These are phyloP conservation scores for Candida chilensis DNA, from an alignment of 805 yeast species.

Conservation along the genomic window DNA sequence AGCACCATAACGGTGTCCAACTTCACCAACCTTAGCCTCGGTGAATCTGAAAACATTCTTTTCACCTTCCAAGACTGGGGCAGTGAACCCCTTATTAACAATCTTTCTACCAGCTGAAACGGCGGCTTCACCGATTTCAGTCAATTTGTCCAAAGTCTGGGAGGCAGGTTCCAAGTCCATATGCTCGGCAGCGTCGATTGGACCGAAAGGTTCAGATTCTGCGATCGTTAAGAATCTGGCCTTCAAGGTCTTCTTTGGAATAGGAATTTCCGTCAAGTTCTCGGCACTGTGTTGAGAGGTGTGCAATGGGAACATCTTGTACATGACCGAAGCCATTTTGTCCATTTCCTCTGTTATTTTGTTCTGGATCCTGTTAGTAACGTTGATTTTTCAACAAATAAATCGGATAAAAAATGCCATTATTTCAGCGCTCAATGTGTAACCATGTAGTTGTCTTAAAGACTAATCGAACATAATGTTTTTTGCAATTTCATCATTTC, in stretches of 20 bases:
- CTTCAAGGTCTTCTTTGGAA: slow-evolving; percentile 71
- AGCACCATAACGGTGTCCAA: slow-evolving; percentile 90
- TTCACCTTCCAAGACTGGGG: slow-evolving; percentile 61
- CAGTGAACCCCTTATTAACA: slow-evolving; percentile 29
- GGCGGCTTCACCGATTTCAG: slow-evolving; percentile 48
- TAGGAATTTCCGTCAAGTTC: slow-evolving; percentile 89
- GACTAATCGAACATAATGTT: slow-evolving; percentile 59
- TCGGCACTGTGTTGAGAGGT: slow-evolving; percentile 37
- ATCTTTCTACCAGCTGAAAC: slow-evolving; percentile 16
- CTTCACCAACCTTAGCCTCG: slow-evolving; percentile 70
- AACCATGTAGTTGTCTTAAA: slow-evolving; percentile 63
- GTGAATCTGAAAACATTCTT: slow-evolving; percentile 66
- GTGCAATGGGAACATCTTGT: slow-evolving; percentile 75
- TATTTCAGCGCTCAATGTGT: slow-evolving; percentile 17
- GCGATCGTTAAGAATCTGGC: slow-evolving; percentile 85
- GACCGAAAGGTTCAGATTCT: slow-evolving; percentile 93
- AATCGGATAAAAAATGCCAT: slow-evolving; percentile 1
- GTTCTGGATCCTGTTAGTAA: slow-evolving; percentile 34
- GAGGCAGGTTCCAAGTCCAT: slow-evolving; percentile 85
- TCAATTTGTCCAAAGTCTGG: slow-evolving; percentile 60
- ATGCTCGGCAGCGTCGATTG: slow-evolving; percentile 85
- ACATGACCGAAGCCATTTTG: slow-evolving; percentile 53
- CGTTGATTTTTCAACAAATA: neutral
- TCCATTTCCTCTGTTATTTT: slow-evolving; percentile 45
- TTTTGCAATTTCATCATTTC: slow-evolving; percentile 35